Conservation (phyloP, 768 basidiomycete genomes). For the Candolleomyces eurysporus region DNA sequence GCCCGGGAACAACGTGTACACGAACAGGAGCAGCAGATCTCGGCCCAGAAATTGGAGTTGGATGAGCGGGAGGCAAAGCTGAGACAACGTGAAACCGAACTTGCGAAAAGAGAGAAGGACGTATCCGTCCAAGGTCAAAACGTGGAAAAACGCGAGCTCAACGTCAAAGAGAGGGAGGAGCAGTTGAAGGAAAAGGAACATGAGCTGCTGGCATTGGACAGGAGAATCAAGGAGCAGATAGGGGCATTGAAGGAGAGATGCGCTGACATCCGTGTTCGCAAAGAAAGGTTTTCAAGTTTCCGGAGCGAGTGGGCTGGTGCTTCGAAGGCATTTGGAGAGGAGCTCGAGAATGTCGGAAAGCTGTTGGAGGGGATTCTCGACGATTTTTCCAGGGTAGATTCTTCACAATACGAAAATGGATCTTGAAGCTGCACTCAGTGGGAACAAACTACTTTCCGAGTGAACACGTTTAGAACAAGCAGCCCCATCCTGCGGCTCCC, state of each 20-base stretch:
- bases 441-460: too few relatives aligned
- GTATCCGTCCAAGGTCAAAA: neutral
- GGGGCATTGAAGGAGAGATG: neutral
- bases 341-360: neutral
- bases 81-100: neutral
- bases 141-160: neutral
- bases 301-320: neutral
- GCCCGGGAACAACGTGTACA: neutral
- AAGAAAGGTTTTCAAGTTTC: neutral
- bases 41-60: neutral
- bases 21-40: neutral
- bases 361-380: neutral
- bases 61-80: neutral
- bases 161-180: neutral
- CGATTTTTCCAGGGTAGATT: neutral
- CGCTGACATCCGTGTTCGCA: neutral
- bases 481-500: too few relatives aligned
- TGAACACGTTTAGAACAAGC: too few relatives aligned
- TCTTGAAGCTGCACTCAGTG: too few relatives aligned
- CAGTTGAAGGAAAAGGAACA: constrained; percentile 1
- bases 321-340: neutral
- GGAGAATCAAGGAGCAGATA: neutral
- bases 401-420: neutral
- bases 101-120: neutral
- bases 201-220: neutral